Evolutionary conservation across 2,329 filamentous ascomycete species (phyloP), one percentile per base, ranked within the genome.

Genomic region (Madurella fahalii): DNA sequence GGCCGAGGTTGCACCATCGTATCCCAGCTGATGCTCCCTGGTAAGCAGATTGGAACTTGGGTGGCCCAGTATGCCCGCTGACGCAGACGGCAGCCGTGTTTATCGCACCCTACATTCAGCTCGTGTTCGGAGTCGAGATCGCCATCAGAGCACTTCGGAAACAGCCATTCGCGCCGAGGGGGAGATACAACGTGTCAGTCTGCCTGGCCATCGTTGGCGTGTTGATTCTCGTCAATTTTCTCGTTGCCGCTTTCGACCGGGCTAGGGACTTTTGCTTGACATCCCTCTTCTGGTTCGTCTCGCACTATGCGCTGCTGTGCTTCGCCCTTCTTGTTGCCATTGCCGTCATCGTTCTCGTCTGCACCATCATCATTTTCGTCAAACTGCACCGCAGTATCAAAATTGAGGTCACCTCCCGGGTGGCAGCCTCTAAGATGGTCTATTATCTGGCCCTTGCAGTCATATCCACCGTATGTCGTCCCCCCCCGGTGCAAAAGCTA

Each of bases 391-490:
- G 75, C 34, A 78, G 76, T 55, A 70, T 75, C 13, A 73, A 75
- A 15, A 75, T 87, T 48, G 81, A 84, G 40, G 72, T 77, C 17
- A 74, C 77, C 15, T 82, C 88, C 67, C 74, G 85, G 45, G 77
- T 83, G 54, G 76, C 81, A 34, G 85, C 85, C 4, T 87, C 85
- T 7, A 77, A 83, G 56, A 87, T 88, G 82, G 81, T 86, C 11
- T 89, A 86, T 66, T 88, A 85, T 65, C 72, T 87, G 58, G 68
- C 77, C 1, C 67, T 86, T 50, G 81, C 77, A 15, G 71, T 83
- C 52, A 68, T 80, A 47, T 82, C 77, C 52, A 82, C 78, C 65
- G 84, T 87, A 63, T 70, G 79, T 72, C 18, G 8, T 4, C 13
- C 16, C 20, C 30, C 13, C 8, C 20, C 9, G 40, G 11, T 37